phyloP scores from a whole-genome alignment of 1,139 yeast genomes.

The Sugiyamaella pinicola region DNA sequence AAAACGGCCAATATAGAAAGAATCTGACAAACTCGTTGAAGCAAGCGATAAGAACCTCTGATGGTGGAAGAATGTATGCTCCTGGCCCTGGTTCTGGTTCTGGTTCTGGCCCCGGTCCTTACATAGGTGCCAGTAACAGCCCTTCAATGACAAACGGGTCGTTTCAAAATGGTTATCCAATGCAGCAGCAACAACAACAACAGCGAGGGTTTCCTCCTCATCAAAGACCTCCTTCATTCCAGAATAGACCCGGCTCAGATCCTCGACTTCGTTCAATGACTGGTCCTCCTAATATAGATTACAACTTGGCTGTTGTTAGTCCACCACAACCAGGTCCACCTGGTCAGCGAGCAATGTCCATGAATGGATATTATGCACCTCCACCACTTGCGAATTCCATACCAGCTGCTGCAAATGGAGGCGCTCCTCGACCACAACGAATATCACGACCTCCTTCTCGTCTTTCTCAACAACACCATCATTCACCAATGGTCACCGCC shows the following conservation, averaged over 20 bases:
- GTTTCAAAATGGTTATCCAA: constrained; percentile 7
- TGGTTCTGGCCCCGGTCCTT: constrained; percentile 18
- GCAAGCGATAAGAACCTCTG: constrained; percentile 33
- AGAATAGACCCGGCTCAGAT: constrained; percentile 11
- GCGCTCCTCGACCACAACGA: constrained; percentile 15
- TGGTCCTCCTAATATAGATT: constrained; percentile 17
- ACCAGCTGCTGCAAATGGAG: constrained; percentile 13
- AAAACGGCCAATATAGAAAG: constrained; percentile 38
- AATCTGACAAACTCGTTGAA: constrained; percentile 39
- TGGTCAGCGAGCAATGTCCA: constrained; percentile 27
- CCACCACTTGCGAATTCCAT: background rate
- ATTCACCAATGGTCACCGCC: constrained; percentile 28
- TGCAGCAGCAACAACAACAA: constrained; percentile 14
- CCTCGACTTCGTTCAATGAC: constrained; percentile 17
- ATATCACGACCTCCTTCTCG: constrained; percentile 28
- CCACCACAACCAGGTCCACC: constrained; percentile 2
- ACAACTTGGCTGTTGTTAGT: background rate
- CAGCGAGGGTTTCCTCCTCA: constrained; percentile 2
- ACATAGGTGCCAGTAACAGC: background rate
- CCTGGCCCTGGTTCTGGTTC: constrained; percentile 26
- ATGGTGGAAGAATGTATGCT: constrained; percentile 30
- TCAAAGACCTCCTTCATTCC: constrained; percentile 13
- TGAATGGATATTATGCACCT: constrained; percentile 15
- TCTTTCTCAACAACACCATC: constrained; percentile 23
- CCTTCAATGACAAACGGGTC: too few species aligned